Evolutionary conservation across 2,329 filamentous ascomycete species (phyloP).

Genomic region (Coniochaeta sp.): DNA sequence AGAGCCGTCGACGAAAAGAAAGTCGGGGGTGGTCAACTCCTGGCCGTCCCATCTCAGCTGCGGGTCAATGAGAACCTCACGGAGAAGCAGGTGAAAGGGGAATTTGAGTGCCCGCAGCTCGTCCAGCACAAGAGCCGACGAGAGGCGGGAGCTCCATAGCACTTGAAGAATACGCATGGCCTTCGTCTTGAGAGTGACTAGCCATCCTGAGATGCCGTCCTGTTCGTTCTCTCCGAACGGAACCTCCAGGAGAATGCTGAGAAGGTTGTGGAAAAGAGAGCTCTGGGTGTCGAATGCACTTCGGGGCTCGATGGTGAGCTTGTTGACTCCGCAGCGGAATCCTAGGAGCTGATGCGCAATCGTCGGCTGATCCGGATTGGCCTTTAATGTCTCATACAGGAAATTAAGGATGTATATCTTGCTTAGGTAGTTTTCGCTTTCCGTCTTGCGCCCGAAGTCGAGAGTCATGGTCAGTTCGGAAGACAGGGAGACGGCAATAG

Average conservation of each 20-base stretch:
- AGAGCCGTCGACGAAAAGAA: constrained; percentile 62
- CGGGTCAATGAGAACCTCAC: constrained; percentile 62
- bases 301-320: constrained; percentile 58
- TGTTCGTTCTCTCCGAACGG: constrained; percentile 47
- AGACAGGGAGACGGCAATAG: constrained; percentile 68
- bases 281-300: constrained; percentile 63
- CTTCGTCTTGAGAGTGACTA: constrained; percentile 60
- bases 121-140: constrained; percentile 63
- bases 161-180: constrained; percentile 68
- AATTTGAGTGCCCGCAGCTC: constrained; percentile 77
- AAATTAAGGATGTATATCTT: constrained; percentile 84
- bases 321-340: constrained; percentile 68
- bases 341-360: constrained; percentile 88
- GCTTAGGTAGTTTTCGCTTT: constrained; percentile 67
- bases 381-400: constrained; percentile 69
- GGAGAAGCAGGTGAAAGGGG: constrained; percentile 67
- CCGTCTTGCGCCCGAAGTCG: constrained; percentile 64
- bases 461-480: constrained; percentile 60
- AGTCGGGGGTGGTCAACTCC: constrained; percentile 51
- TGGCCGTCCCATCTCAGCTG: constrained; percentile 68
- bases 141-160: constrained; percentile 78
- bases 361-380: constrained; percentile 69
- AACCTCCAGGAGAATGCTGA: constrained; percentile 63
- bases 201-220: constrained; percentile 55
- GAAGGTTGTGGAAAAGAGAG: constrained; percentile 77